Evolutionary conservation across 2,329 filamentous ascomycete genomes (phyloP).

Genomic region (Fonsecaea monophora): DNA sequence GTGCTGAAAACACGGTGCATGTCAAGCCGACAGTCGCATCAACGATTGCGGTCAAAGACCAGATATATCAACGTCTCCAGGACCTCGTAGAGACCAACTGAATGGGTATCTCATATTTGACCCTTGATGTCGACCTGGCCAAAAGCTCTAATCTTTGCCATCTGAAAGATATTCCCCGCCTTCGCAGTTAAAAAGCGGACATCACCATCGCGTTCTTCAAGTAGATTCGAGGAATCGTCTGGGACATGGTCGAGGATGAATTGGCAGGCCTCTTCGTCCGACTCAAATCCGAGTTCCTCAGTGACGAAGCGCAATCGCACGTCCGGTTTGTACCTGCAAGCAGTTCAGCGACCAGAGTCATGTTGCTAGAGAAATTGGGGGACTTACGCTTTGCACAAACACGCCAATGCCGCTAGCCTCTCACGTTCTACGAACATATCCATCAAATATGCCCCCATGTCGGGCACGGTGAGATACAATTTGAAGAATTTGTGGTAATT

Average conservation of each 20-base stretch:
- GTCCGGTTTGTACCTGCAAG: constrained; percentile 83
- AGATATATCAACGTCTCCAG: not conserved
- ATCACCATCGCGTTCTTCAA: constrained; percentile 77
- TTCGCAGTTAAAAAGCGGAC: constrained; percentile 78
- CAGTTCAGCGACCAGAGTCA: constrained; percentile 49
- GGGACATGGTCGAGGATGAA: constrained; percentile 85
- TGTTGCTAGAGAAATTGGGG: not conserved
- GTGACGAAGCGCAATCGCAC: constrained; percentile 90
- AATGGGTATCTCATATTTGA: constrained; percentile 66
- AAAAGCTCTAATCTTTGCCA: constrained; percentile 75
- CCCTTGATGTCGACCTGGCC: constrained; percentile 94
- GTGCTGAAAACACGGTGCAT: not conserved
- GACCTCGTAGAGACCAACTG: not conserved
- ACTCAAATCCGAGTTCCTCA: constrained; percentile 94
- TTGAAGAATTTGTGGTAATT: constrained; percentile 99
- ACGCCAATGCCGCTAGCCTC: constrained; percentile 85
- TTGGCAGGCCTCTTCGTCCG: constrained; percentile 85
- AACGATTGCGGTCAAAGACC: not conserved
- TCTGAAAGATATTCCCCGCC: constrained; percentile 75
- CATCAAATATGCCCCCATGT: constrained; percentile 98
- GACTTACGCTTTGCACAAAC: constrained; percentile 92
- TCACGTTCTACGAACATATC: constrained; percentile 98
- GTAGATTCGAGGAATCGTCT: constrained; percentile 62
- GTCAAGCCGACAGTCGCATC: not conserved
- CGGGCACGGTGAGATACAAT: constrained; percentile 89